Evolutionary conservation across 352 stramenopile genomes (phyloP), one percentile per base, ranked within the genome.

Genomic region (Globisporangium spiculum): DNA sequence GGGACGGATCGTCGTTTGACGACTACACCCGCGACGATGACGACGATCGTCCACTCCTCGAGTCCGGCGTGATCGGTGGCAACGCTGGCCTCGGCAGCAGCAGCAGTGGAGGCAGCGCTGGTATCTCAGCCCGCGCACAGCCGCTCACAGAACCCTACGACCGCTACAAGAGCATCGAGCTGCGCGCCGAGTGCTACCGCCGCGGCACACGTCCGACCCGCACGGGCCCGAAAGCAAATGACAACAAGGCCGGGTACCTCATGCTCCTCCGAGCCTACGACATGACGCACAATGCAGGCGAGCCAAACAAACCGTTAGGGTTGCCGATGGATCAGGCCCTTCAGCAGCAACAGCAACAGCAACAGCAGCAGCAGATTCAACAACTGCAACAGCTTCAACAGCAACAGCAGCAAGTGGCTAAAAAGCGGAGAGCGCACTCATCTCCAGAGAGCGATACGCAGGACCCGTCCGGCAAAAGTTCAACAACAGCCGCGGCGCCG

Each of bases 161-260:
- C 12, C 52, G 52, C 44, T 65, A 68, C 53, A 74, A 52, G 24
- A 71, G 65, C 60, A 58, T 68, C 26, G 69, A 74, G n/a, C 54
- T 74, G 59, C 69, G 69, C 54, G 41, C 65, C 14, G 69, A 74
- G 55, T 74, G 69, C 69, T 74, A 74, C 36, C 69, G 65, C 18
- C 69, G 69, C 32, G 65, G 69, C 24, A 41, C 41, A 26, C 69
- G 69, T 1, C 69, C 69, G 20, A 68, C 32, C 0, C 64, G 65
- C 22, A 34, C 52, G 3, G 69, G 69, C 4, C 52, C 69, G 4
- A 34, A 57, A 5, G 58, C 52, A 20, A 74, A 74, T 22, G 69
- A 74, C 48, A 74, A 74, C 38, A 74, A 74, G 54, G 65, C 59
- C 4, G 69, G 69, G 14, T 74, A 74, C 65, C 26, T 74, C 41